Conservation (phyloP, 495 filamentous ascomycete species). For the Neurospora intermedia region DNA sequence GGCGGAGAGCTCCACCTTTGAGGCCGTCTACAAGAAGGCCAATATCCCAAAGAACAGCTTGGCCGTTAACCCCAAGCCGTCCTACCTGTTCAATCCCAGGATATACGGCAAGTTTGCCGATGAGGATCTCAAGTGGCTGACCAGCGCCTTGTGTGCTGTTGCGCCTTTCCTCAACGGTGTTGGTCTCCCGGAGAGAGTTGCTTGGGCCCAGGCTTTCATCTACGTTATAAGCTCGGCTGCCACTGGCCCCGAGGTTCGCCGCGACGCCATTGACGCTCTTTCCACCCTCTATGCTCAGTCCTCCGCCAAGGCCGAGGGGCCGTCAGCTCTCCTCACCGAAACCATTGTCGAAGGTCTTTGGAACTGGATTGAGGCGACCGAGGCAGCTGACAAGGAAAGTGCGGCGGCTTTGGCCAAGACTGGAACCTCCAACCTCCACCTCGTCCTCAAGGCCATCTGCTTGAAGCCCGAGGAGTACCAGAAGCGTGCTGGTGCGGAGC, state of each 20-base stretch:
- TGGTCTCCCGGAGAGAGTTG: slow-evolving; percentile 27
- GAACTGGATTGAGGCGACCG: slow-evolving; percentile 62
- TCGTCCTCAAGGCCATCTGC: slow-evolving; percentile 64
- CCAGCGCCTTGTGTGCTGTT: slow-evolving; percentile 56
- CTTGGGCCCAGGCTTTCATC: slow-evolving; percentile 76
- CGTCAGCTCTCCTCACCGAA: slow-evolving; percentile 34
- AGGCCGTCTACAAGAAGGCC: slow-evolving; percentile 43
- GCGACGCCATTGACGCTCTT: slow-evolving; percentile 47
- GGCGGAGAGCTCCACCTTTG: slow-evolving; percentile 29
- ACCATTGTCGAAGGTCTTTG: slow-evolving; percentile 64
- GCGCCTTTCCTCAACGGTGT: slow-evolving; percentile 30
- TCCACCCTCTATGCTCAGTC: slow-evolving; percentile 46
- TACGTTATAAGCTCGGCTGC: slow-evolving; percentile 56
- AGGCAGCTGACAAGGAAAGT: slow-evolving; percentile 64
- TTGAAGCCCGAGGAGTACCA: slow-evolving; percentile 33
- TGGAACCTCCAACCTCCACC: slow-evolving; percentile 45
- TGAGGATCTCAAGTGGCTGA: slow-evolving; percentile 67
- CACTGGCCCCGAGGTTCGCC: slow-evolving; percentile 47
- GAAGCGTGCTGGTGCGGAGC: slow-evolving; percentile 23
- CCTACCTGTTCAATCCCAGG: slow-evolving; percentile 73
- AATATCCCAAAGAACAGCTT: slow-evolving; percentile 53
- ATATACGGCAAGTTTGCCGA: slow-evolving; percentile 70
- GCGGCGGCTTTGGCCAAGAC: slow-evolving; percentile 59
- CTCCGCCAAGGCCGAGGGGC: slow-evolving; percentile 31
- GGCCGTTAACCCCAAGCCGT: slow-evolving; percentile 58